Base-by-base conservation (phyloP, 2,329 filamentous ascomycete species). In the Bipolaris bicolor region DNA sequence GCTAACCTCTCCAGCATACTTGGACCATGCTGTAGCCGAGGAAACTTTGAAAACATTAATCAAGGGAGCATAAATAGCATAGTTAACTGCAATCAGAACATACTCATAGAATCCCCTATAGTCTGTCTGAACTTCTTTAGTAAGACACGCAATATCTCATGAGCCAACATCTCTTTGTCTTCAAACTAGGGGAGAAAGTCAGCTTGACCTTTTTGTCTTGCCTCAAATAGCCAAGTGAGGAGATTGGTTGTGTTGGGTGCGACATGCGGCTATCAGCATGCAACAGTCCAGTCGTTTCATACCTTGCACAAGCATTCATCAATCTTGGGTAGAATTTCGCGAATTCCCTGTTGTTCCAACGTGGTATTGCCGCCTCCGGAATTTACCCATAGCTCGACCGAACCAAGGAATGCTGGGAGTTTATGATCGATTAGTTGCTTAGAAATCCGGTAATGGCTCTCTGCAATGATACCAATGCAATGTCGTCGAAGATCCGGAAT, bases 301-400 rank as follows among this genome's bases (percentile, higher is more conserved):
- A 43, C 40, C 20, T 26, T 3, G 6, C 1, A 1, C 20, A 43
- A 26, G 22, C 0, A 7, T 26, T n/a, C 20, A 5, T n/a, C 40
- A n/a, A 43, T 43, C 3, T 16, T 13, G 3, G 10, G 6, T 24
- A 43, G 3, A 3, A 22, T 26, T n/a, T 43, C 11, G 6, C 3
- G 22, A 7, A 7, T 22, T 26, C 15, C 2, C 40, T n/a, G 5
- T 13, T 43, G 9, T 24, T 43, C 20, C 40, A 4, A 11, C 1
- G 20, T 43, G 7, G 20, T 20, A n/a, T 13, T 18, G 1, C 77
- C 75, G 0, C 76, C 73, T 0, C 80, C 80, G 22, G 79, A 77
- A 49, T 79, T 68, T 1, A 82, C 72, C 81, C 81, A 84, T 0
- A 82, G 70, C 5, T 75, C 68, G 1, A 81, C 55, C 1, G 78